Conservation (phyloP, 208 protist genomes). For the Endotrypanum monterogeii region DNA sequence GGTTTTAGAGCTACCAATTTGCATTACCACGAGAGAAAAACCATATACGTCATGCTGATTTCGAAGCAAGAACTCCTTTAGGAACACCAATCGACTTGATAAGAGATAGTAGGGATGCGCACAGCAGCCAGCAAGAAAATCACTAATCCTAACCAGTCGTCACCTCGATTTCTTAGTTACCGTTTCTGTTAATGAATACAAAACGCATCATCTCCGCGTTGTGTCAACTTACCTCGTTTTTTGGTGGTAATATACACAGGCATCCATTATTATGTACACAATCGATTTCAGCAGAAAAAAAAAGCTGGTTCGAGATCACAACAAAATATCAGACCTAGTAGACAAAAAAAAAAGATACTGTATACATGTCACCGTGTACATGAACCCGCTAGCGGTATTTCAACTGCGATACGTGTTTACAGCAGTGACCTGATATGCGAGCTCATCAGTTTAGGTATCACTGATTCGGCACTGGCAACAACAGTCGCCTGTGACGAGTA, state of each 20-base stretch:
- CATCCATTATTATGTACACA: neutral
- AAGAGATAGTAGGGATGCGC: neutral
- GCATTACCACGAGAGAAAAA: neutral
- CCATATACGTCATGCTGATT: neutral
- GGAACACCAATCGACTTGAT: neutral
- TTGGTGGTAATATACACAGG: neutral
- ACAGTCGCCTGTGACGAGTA: neutral
- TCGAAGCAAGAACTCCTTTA: neutral
- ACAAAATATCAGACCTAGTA: no score
- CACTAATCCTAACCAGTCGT: no score
- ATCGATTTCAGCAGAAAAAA: no score
- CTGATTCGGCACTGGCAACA: neutral
- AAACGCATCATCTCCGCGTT: neutral
- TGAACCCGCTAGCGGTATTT: neutral
- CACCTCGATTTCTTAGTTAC: neutral
- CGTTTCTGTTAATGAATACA: neutral
- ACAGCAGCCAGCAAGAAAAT: neutral
- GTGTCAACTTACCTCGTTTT: neutral
- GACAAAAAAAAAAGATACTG: neutral
- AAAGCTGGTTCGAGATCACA: no score
- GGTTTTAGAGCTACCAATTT: neutral
- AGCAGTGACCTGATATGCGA: neutral
- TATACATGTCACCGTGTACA: neutral
- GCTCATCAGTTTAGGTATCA: neutral
- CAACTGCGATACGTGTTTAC: no score